Evolutionary conservation across 116 monocot species (phyloP).

Genomic region (Phalaenopsis hybrid): DNA sequence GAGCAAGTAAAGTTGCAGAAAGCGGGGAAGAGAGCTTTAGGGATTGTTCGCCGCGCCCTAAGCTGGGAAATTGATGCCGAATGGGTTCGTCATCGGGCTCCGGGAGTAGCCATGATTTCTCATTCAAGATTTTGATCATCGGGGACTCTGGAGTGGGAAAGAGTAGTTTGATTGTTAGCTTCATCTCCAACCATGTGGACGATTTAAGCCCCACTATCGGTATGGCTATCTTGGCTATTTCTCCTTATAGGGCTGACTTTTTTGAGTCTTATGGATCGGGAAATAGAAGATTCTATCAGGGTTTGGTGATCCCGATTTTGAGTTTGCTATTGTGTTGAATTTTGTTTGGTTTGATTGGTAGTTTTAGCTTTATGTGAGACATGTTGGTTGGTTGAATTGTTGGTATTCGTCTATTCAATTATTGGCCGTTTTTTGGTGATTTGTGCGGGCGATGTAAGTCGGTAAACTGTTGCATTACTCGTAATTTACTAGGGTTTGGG

Average conservation of each 20-base stretch:
- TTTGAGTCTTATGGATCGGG: neutral
- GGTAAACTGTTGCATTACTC: neutral
- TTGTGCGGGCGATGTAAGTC: neutral
- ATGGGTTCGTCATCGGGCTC: conserved; percentile 38
- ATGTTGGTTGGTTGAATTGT: neutral
- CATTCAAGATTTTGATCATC: conserved; percentile 72
- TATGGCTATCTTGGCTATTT: conserved; percentile 1
- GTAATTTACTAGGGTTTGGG: neutral
- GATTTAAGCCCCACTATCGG: conserved; percentile 61
- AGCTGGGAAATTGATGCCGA: neutral
- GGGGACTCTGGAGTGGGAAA: conserved; percentile 72
- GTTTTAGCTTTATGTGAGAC: neutral
- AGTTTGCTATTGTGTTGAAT: neutral
- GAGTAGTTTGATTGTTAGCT: conserved; percentile 68
- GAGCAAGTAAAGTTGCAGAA: neutral
- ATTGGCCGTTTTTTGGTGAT: neutral
- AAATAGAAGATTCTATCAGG: neutral
- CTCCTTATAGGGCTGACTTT: neutral
- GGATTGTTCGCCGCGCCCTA: neutral
- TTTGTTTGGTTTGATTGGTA: neutral
- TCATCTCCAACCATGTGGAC: conserved; percentile 48
- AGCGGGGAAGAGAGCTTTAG: neutral
- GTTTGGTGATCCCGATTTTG: neutral
- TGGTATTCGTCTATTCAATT: neutral
- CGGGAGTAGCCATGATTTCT: conserved; percentile 37